Base-by-base conservation (phyloP, 2,329 filamentous ascomycete species). In the Lizonia empirigonia region DNA sequence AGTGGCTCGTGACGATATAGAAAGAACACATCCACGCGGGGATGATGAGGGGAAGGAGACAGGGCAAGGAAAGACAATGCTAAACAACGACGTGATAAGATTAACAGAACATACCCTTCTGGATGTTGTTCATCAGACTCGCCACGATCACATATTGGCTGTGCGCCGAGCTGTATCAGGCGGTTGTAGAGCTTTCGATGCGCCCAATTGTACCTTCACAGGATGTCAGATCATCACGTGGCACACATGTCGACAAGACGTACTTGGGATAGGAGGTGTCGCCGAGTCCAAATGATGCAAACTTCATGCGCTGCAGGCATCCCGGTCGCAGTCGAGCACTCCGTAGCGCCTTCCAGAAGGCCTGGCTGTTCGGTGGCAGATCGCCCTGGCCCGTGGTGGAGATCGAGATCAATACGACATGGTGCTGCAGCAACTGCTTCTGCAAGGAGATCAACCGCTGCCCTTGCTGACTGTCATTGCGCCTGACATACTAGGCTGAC, bases 351-450 rank as follows among this genome's bases (percentile, higher is more conserved):
- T 84, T 91, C 94, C 94, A 99, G 68, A 99, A 92, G 1, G 76
- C 77, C 34, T 85, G 81, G 2, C 89, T 85, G 78, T 97, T 97
- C 48, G 84, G 84, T 2, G 94, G 94, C 69, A 97, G 82, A 59
- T 97, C 92, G 5, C 94, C 94, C 75, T 99, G 93, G 5, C 94
- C 94, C 0, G 94, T 96, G 0, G 94, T 99, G 5, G 94, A 95
- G 16, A 95, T 79, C 53, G 91, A 85, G 64, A 99, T 89, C 41
- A 97, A 78, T 20, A 91, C 83, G 16, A 93, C 74, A 1, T 74
- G 69, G 46, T 76, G 69, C 47, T 76, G 73, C 23, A 77, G 63
- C 22, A 80, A 56, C 62, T 79, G 76, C 58, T 71, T 72, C 70
- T 78, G 52, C 44, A 32, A 18, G 30, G 18, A 26, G 12, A 55